Base-by-base conservation (phyloP, 1,284 basidiomycete species). In the Boletus smithii region DNA sequence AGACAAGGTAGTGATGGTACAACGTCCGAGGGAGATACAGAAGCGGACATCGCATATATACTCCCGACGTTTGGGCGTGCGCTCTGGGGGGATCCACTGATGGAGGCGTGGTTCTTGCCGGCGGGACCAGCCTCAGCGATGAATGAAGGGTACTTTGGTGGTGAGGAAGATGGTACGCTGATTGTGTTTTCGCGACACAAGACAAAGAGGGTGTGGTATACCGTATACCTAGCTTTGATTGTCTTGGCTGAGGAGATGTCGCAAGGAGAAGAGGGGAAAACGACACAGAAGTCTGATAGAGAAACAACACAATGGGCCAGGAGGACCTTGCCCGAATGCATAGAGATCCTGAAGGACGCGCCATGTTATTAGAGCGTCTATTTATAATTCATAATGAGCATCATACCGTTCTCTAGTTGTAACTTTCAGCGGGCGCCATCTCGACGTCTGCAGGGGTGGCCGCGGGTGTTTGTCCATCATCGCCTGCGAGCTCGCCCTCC, bases 201-300 rank as follows among this genome's bases (percentile, higher is more conserved):
- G 57, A 77, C 85, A 42, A 88, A 88, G 64, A 68, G 83, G 50
- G 52, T 81, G 34, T 88, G 85, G 85, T 88, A 88, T 59, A 79
- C 77, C n/a, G 59, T 85, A 7, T 86, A 83, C 61, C 61, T 81
- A 48, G 77, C 80, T 3, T 58, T 86, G 36, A 56, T 77, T 1
- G 68, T 79, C 13, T 58, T 84, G 55, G 62, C 70, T 49, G 65
- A 72, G 48, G 65, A 62, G 47, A 42, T 44, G 30, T 40, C 37
- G 16, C 41, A n/a, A 29, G 39, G 34, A 17, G 41, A 34, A 11
- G 37, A 24, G 11, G 36, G 24, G 22, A 29, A 32, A 24, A 39
- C 5, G 27, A 42, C 17, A 18, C 16, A 22, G 5, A 22, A 8
- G 20, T 11, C 44, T 1, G 20, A 13, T 14, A 50, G 40, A 32